phyloP scores from a whole-genome alignment of 306 rosid species.

The Gillenia trifoliata region DNA sequence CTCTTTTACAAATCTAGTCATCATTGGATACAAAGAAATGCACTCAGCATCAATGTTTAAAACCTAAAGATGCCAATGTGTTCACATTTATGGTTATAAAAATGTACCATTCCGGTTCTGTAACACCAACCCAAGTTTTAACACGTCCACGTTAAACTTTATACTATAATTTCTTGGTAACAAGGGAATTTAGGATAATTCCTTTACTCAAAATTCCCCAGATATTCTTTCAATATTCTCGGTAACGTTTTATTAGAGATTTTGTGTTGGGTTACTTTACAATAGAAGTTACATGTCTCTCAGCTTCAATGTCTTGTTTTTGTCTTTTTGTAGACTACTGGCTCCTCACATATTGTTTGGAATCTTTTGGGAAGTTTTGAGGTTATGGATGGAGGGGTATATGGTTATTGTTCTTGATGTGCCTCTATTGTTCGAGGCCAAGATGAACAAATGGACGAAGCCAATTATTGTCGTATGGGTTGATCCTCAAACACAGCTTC shows the following conservation, averaged over 20 bases:
- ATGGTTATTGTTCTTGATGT: conserved; percentile 79
- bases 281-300: neutral
- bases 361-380: conserved; percentile 63
- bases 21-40: neutral
- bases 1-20: neutral
- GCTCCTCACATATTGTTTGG: conserved; percentile 80
- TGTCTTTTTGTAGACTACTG: conserved; percentile 47
- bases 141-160: neutral
- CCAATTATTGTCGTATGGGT: conserved; percentile 85
- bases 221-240: too few relatives aligned
- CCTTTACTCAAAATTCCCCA: too few relatives aligned
- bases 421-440: conserved; percentile 84
- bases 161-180: neutral
- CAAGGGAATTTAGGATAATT: neutral
- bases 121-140: neutral
- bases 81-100: neutral
- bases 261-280: neutral
- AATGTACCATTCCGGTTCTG: neutral
- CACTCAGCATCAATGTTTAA: too few relatives aligned
- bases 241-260: neutral
- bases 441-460: conserved; percentile 73
- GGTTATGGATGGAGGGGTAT: conserved; percentile 70
- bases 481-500: conserved; percentile 76
- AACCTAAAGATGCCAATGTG: neutral
- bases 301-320: conserved; percentile 10